Evolutionary conservation across 352 stramenopile genomes (phyloP).

Genomic region (Phytophthora ramorum): DNA sequence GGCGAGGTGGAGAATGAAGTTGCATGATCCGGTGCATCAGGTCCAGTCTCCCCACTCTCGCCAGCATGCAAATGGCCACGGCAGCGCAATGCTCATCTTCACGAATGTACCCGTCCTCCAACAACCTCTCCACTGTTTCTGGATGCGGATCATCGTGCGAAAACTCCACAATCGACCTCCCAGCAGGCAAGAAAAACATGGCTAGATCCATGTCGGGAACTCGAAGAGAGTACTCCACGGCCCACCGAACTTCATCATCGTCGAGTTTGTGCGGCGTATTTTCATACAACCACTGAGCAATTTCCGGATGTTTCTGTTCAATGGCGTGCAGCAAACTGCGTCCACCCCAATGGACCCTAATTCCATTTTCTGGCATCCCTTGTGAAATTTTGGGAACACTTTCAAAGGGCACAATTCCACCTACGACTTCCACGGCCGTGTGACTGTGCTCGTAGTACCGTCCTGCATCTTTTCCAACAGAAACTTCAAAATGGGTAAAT

Average conservation of each 20-base stretch:
- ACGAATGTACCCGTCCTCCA: conserved; percentile 5
- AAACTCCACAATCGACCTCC: conserved; percentile 19
- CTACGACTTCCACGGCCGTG: background rate
- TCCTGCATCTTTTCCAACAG: conserved; percentile 7
- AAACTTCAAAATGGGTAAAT: conserved; percentile 6
- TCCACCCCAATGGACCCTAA: conserved; percentile 7
- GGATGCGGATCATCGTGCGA: conserved; percentile 15
- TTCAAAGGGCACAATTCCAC: conserved; percentile 3
- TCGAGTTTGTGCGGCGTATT: conserved; percentile 6
- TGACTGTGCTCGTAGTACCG: conserved; percentile 2
- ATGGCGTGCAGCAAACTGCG: conserved; percentile 8
- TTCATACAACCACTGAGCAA: conserved; percentile 3
- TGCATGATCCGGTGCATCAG: conserved; percentile 16
- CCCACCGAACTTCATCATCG: background rate
- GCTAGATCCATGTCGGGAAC: conserved; percentile 4
- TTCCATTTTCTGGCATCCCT: background rate
- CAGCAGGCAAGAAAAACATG: conserved; percentile 10
- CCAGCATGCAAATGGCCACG: conserved; percentile 16
- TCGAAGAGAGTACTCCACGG: conserved; percentile 6
- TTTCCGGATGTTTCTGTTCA: conserved; percentile 1
- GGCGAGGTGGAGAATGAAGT: conserved; percentile 13
- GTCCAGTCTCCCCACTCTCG: conserved; percentile 9
- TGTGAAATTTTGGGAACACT: conserved; percentile 7
- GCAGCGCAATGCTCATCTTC: conserved; percentile 3
- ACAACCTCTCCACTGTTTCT: conserved; percentile 5